Evolutionary conservation across 495 filamentous ascomycete species (phyloP), one percentile per base, ranked within the genome.

Genomic region (Tuber aestivum): DNA sequence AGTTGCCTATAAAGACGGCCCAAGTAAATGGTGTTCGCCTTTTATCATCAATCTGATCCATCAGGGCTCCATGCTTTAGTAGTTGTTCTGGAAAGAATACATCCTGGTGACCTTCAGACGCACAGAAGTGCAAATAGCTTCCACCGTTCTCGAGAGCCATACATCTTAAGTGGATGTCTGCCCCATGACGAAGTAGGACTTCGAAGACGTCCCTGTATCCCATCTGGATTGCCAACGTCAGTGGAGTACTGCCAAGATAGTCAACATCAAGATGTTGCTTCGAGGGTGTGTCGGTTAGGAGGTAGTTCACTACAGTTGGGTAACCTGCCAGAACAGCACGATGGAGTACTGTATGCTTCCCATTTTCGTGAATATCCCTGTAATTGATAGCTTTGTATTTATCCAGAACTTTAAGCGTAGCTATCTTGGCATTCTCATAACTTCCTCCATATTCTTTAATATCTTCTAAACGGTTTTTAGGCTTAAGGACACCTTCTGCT

Each of bases 371-470:
- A n/a, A 65, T 32, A 32, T 65, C 56, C 5, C n/a, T 27, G 32
- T 65, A 65, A 65, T 65, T 65, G n/a, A 65, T 32, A 65, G 56
- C 56, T 32, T 65, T 32, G 27, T 65, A 65, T 65, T 65, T 65
- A 65, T 65, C n/a, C 56, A 65, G 27, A 65, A 65, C 4, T 32
- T 65, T 65, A 65, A 65, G 56, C 16, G n/a, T 65, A 12, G 56
- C 56, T 65, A 65, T 65, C 56, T 32, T 65, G 56, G 56, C 56
- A 32, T 65, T 32, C 27, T 65, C 56, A 65, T 65, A 4, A 27
- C 32, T 32, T 65, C 56, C 56, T 10, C 56, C 56, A 14, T 65
- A 27, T 32, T 65, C 56, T 65, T 32, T 65, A 32, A 65, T 18
- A 65, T 4, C 18, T 16, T 32, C 56, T 12, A 65, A 27, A 32